phyloP scores from a whole-genome alignment of 1,284 basidiomycete species.

The Malassezia nana region DNA sequence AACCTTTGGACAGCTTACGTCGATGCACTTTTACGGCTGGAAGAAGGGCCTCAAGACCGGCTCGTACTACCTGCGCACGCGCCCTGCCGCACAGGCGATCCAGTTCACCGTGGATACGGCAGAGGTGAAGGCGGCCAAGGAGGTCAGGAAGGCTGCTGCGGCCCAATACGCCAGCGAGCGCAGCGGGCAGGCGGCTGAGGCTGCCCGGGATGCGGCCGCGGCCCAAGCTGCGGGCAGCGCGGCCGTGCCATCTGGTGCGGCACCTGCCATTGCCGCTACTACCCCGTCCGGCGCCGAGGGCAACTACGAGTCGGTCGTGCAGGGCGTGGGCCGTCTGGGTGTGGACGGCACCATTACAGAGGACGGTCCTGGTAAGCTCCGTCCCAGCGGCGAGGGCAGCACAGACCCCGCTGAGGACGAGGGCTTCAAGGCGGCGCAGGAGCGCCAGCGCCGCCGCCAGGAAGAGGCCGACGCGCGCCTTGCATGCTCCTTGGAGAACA shows the following conservation, averaged over 20 bases:
- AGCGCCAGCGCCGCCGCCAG: conserved; percentile 64
- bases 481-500: conserved; percentile 75
- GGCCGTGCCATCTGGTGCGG: neutral
- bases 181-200: conserved; percentile 1
- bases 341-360: conserved; percentile 39
- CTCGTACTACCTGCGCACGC: conserved; percentile 73
- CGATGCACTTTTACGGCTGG: conserved; percentile 99
- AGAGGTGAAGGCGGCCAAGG: conserved; percentile 62
- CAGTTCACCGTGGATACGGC: conserved; percentile 87
- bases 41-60: conserved; percentile 97
- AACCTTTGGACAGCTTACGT: conserved; percentile 71
- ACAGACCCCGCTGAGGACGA: conserved; percentile 55
- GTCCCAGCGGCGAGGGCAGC: conserved; percentile 10
- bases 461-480: conserved; percentile 65
- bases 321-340: conserved; percentile 35
- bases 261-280: neutral
- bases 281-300: neutral
- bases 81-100: conserved; percentile 86
- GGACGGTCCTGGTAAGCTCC: conserved; percentile 32
- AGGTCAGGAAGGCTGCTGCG: conserved; percentile 49
- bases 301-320: conserved; percentile 15
- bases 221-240: neutral
- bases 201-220: neutral
- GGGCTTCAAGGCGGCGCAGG: conserved; percentile 71
- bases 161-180: neutral